These are phyloP conservation scores for Cladophialophora carrionii DNA, from an alignment of 2,329 filamentous ascomycete genomes.

Conservation along the genomic window DNA sequence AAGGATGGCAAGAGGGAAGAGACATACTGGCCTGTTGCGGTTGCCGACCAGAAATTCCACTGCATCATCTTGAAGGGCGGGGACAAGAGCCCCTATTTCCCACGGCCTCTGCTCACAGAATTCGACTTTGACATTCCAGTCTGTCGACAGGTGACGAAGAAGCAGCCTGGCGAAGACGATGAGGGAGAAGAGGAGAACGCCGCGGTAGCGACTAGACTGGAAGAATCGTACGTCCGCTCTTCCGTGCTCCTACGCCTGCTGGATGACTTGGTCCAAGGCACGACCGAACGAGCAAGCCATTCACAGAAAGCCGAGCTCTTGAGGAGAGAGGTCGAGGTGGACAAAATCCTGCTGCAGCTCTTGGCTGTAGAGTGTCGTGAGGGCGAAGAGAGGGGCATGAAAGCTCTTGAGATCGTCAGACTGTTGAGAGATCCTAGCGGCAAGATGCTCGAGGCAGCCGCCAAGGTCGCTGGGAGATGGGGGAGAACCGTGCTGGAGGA, in stretches of 20 bases:
- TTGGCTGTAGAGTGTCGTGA: constrained; percentile 88
- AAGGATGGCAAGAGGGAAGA: constrained; percentile 84
- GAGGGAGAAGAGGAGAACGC: constrained; percentile 43
- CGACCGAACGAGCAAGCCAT: constrained; percentile 55
- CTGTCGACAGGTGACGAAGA: constrained; percentile 52
- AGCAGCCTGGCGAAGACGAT: constrained; percentile 29
- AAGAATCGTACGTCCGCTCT: constrained; percentile 79
- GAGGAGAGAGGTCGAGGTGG: constrained; percentile 77
- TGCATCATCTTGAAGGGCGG: constrained; percentile 98
- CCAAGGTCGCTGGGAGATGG: constrained; percentile 86
- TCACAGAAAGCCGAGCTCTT: constrained; percentile 69
- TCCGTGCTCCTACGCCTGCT: constrained; percentile 73
- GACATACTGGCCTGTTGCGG: constrained; percentile 91
- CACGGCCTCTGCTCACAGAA: constrained; percentile 83
- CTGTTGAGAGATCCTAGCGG: constrained; percentile 83
- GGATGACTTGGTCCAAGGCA: constrained; percentile 71
- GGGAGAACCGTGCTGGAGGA: constrained; percentile 77
- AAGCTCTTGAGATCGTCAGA: constrained; percentile 84
- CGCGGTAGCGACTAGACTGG: constrained; percentile 64
- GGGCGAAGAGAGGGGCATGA: constrained; percentile 91
- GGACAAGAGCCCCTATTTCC: constrained; percentile 91
- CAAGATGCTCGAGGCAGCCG: constrained; percentile 87
- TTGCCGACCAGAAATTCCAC: constrained; percentile 89
- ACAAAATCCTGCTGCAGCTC: constrained; percentile 87
- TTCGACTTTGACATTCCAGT: constrained; percentile 90